phyloP scores from a whole-genome alignment of 108 stramenopile species.

The Cyclostephanos invisitatus region DNA sequence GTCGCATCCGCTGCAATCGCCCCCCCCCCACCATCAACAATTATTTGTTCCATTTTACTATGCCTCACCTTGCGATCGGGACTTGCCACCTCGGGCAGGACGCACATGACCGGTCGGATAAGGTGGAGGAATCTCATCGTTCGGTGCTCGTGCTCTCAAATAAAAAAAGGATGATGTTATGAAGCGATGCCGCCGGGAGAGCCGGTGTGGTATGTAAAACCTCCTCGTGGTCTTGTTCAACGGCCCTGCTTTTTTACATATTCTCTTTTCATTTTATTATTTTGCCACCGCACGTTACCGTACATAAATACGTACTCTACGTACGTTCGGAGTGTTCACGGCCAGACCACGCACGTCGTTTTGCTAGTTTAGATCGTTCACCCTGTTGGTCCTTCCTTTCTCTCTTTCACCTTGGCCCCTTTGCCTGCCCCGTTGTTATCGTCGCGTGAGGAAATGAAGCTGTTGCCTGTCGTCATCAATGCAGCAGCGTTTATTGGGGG shows the following conservation, averaged over 20 bases:
- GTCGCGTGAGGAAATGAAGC: background rate
- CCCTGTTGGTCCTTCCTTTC: background rate
- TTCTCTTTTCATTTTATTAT: too few relatives aligned
- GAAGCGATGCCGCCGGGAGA: background rate
- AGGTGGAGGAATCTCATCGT: slow-evolving; percentile 97
- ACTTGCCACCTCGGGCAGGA: slow-evolving; percentile 96
- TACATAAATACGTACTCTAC: too few relatives aligned
- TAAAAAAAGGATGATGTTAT: background rate
- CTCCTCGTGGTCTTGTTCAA: background rate
- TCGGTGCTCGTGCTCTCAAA: background rate
- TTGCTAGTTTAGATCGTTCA: too few relatives aligned
- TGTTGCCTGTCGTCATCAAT: background rate
- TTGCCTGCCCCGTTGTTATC: background rate
- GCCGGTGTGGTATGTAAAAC: background rate
- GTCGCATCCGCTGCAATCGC: background rate
- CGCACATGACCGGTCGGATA: slow-evolving; percentile 97
- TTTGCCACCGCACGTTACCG: too few relatives aligned
- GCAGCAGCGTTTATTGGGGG: background rate
- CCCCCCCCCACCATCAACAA: background rate
- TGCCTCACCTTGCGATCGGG: slow-evolving; percentile 94
- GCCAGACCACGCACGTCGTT: too few relatives aligned
- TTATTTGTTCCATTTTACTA: background rate
- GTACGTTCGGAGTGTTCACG: too few relatives aligned
- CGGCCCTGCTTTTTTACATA: too few relatives aligned
- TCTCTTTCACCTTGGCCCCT: background rate